Conservation (phyloP, 2,329 filamentous ascomycete species). For the Alternaria brassicicola region DNA sequence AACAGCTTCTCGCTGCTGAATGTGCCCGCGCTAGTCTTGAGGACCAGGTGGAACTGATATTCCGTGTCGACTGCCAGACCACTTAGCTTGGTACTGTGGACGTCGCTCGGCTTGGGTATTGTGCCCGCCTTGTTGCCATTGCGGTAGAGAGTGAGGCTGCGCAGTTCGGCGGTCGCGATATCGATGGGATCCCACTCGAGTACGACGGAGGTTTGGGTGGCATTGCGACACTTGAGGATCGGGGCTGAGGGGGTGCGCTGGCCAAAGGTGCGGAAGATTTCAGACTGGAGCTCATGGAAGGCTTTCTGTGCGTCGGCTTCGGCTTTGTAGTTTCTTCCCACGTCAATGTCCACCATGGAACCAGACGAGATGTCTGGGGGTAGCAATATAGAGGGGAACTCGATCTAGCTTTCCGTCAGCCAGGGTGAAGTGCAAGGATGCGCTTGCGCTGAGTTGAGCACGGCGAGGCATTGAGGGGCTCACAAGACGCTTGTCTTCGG, state of each 20-base stretch:
- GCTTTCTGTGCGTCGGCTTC: slow-evolving; percentile 75
- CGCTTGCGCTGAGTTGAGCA: slow-evolving; percentile 21
- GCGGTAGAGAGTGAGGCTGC: slow-evolving; percentile 87
- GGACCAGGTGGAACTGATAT: slow-evolving; percentile 90
- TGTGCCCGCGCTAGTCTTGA: slow-evolving; percentile 89
- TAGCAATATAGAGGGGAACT: slow-evolving; percentile 96
- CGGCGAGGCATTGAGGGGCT: slow-evolving; percentile 45
- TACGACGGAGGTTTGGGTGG: slow-evolving; percentile 96
- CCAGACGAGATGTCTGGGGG: slow-evolving; percentile 94
- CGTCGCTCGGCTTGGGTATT: slow-evolving; percentile 84
- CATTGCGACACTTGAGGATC: slow-evolving; percentile 88
- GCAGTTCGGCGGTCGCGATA: slow-evolving; percentile 87
- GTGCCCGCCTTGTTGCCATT: slow-evolving; percentile 97
- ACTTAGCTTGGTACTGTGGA: slow-evolving; percentile 95
- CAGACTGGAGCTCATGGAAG: slow-evolving; percentile 85
- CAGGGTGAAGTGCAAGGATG: slow-evolving; percentile 27
- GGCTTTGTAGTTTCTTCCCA: slow-evolving; percentile 81
- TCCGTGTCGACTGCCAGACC: slow-evolving; percentile 95
- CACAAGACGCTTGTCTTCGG: slow-evolving; percentile 95
- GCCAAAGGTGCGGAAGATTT: slow-evolving; percentile 87
- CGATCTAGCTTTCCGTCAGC: slow-evolving; percentile 69
- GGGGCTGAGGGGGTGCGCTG: slow-evolving; percentile 77
- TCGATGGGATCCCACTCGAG: slow-evolving; percentile 97
- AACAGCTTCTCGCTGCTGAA: slow-evolving; percentile 81
- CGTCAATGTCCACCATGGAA: slow-evolving; percentile 97